phyloP scores from a whole-genome alignment of 495 filamentous ascomycete genomes.

The Aspergillus asperescens region DNA sequence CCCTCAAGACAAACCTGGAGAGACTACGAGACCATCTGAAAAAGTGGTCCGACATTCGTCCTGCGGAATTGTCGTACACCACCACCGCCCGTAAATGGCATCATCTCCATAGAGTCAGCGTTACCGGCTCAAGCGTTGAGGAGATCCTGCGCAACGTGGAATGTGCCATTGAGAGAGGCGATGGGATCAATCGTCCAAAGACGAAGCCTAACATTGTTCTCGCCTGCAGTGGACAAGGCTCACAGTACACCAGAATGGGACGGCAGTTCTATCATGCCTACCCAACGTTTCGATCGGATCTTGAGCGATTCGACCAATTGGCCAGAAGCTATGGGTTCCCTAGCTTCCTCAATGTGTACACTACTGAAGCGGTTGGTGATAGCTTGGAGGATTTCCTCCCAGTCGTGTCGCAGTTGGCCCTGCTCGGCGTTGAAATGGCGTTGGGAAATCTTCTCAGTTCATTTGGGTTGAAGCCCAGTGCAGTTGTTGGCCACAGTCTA shows the following conservation, averaged over 20 bases:
- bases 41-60: background rate
- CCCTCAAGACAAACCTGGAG: background rate
- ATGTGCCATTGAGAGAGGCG: background rate
- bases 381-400: conserved; percentile 29
- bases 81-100: conserved; percentile 21
- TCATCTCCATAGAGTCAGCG: conserved; percentile 2
- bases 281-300: conserved; percentile 1
- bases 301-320: conserved; percentile 30
- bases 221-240: conserved; percentile 65
- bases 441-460: conserved; percentile 67
- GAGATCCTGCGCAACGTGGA: background rate
- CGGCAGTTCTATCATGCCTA: conserved; percentile 20
- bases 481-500: conserved; percentile 74
- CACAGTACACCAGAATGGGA: conserved; percentile 45
- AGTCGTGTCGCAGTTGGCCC: conserved; percentile 17
- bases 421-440: conserved; percentile 70
- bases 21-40: background rate
- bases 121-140: background rate
- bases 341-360: conserved; percentile 19
- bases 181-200: background rate
- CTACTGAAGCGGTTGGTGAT: background rate
- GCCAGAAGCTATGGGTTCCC: conserved; percentile 28
- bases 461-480: conserved; percentile 65
- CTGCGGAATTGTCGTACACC: conserved; percentile 23
- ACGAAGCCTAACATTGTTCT: conserved; percentile 43